A percentile compares a stretch with the other conserved stretches of the same genome.
Evolutionary conservation across 805 yeast genomes (phyloP).

Genomic region (Hyphopichia homilentoma): DNA sequence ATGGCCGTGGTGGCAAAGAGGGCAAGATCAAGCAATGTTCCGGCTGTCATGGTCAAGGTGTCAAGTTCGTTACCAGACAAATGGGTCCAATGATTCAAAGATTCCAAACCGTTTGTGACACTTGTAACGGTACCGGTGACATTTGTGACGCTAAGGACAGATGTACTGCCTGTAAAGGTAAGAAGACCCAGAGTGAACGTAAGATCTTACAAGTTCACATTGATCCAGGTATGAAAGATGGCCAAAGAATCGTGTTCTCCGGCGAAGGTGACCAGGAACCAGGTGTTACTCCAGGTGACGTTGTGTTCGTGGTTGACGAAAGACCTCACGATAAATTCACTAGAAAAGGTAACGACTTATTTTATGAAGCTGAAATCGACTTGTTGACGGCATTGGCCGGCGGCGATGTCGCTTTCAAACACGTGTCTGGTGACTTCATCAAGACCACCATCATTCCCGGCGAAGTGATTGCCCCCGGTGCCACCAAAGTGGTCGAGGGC

Average conservation of each 20-base stretch:
- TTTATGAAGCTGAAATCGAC: constrained; percentile 83
- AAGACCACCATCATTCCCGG: constrained; percentile 84
- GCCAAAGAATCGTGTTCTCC: constrained; percentile 82
- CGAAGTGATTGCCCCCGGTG: constrained; percentile 86
- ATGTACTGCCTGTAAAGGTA: constrained; percentile 85
- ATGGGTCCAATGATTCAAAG: constrained; percentile 99
- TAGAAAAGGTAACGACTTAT: constrained; percentile 81
- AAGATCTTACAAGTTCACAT: constrained; percentile 91
- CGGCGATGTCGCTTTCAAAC: constrained; percentile 84
- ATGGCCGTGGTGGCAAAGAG: constrained; percentile 94
- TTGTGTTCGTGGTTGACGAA: constrained; percentile 85
- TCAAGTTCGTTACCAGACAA: constrained; percentile 88
- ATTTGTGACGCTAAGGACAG: constrained; percentile 81
- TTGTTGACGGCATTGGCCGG: constrained; percentile 94
- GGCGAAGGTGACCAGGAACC: constrained; percentile 99
- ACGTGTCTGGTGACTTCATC: constrained; percentile 87
- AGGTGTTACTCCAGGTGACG: constrained; percentile 93
- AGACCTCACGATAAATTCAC: constrained; percentile 78
- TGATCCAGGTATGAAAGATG: constrained; percentile 96
- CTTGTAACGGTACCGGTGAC: constrained; percentile 90
- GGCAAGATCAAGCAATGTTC: constrained; percentile 85
- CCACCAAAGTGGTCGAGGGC: constrained; percentile 74
- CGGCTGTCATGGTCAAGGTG: constrained; percentile 88
- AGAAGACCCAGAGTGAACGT: constrained; percentile 82
- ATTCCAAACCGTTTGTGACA: constrained; percentile 92